Evolutionary conservation across 1,139 yeast genomes (phyloP), one percentile per base, ranked within the genome.

Genomic region (Spathaspora sp.): DNA sequence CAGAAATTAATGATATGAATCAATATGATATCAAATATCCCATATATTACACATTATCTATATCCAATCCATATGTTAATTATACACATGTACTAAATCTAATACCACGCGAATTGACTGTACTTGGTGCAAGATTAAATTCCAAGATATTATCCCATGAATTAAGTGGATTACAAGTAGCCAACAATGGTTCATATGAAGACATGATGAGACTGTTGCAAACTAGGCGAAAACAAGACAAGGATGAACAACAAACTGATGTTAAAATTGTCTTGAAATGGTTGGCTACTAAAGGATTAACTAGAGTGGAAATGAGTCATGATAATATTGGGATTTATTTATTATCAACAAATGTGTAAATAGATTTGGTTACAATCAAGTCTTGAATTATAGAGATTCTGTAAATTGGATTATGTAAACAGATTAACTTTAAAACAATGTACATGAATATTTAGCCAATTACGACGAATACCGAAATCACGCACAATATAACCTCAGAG

Each of bases 241-340:
- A 24, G 15, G 38, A 26, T 24, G 31, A 38, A 34, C 33, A n/a
- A 11, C n/a, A 33, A 37, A 18, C 38, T n/a, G 3, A 15, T 10
- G 24, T 37, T n/a, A 24, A 16, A 11, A 34, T 25, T 20, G 8
- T 43, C 11, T 23, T 40, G 53, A n/a, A 48, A 49, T 33, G 49
- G 60, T 53, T 71, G 40, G 76, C 69, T 3, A 62, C 61, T 36
- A 50, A 57, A 48, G 74, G 73, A 1, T 55, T 70, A 26, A 57
- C 62, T 15, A 46, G 51, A 5, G 74, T 70, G 7, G 63, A 61
- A 38, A 59, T 56, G 45, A 60, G 61, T 11, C 38, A 44, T 42
- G 41, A 51, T 38, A 49, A 52, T 11, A 56, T 60, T 41, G 55
- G 64, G 47, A 52, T 67, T 47, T 67, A 64, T 47, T 38, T 51